These are phyloP conservation scores for Pezicula carpinea DNA, from an alignment of 2,329 filamentous ascomycete species.

Conservation along the genomic window DNA sequence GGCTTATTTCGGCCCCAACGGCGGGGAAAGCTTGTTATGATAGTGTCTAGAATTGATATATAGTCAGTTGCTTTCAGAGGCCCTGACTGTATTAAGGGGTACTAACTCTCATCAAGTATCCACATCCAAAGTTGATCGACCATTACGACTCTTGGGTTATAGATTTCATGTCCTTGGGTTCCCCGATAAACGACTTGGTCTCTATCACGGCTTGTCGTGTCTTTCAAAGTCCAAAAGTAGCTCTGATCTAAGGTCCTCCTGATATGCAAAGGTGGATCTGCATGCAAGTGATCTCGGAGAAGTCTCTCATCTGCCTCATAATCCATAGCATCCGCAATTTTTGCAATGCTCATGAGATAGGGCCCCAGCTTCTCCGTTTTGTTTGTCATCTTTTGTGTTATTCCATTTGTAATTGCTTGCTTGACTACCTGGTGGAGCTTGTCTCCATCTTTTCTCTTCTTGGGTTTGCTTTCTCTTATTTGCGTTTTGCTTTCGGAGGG, in stretches of 20 bases:
- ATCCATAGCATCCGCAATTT: conserved; percentile 11
- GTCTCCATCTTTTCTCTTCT: background rate
- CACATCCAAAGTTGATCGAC: conserved; percentile 41
- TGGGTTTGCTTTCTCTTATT: background rate
- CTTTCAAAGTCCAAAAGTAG: conserved; percentile 36
- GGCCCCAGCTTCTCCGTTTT: conserved; percentile 9
- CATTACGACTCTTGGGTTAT: conserved; percentile 30
- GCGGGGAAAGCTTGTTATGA: conserved; percentile 38
- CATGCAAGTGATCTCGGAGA: conserved; percentile 12
- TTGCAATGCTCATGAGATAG: conserved; percentile 12
- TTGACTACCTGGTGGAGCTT: background rate
- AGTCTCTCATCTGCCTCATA: conserved; percentile 14
- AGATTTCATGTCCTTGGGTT: conserved; percentile 6
- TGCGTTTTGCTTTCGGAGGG: background rate
- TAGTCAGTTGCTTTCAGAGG: background rate
- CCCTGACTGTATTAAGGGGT: background rate
- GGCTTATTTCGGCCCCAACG: conserved; percentile 37
- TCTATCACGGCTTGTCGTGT: conserved; percentile 34
- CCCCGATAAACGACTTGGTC: conserved; percentile 20
- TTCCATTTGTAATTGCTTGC: too few relatives aligned
- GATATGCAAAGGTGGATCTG: conserved; percentile 33
- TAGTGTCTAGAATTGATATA: conserved; percentile 21
- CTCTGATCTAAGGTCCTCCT: conserved; percentile 43
- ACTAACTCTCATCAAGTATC: conserved; percentile 31
- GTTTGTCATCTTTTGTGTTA: background rate